A percentile compares a stretch with the other conserved stretches of the same genome.
Evolutionary conservation across 176 grass and related monocot species (phyloP).

Genomic region (Aegilops umbellulata): DNA sequence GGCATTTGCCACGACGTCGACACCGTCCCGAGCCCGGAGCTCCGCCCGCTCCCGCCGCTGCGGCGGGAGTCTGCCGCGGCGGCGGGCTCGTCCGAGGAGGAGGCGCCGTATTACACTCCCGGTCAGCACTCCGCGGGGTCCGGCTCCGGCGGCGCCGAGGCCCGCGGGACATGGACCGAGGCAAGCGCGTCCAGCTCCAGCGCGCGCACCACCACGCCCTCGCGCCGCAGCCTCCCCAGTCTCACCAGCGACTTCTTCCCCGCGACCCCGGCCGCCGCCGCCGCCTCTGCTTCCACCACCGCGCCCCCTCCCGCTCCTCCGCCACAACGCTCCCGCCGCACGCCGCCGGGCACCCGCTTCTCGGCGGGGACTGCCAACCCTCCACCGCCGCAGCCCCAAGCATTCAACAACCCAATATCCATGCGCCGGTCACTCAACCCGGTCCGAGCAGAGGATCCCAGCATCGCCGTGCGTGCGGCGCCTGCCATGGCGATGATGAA

Average conservation of each 20-base stretch:
- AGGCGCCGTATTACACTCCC: conserved; percentile 74
- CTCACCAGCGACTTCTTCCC: conserved; percentile 62
- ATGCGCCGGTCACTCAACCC: conserved; percentile 34
- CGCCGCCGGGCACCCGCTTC: conserved; percentile 69
- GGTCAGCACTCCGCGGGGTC: conserved; percentile 41
- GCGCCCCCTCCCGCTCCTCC: conserved; percentile 31
- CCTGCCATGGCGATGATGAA: conserved; percentile 6
- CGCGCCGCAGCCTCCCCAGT: conserved; percentile 83
- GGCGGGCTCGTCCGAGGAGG: conserved; percentile 60
- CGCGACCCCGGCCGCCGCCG: background rate
- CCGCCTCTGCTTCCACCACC: background rate
- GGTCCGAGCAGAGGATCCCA: background rate
- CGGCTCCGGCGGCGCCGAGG: conserved; percentile 23
- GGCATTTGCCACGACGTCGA: conserved; percentile 67
- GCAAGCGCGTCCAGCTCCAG: conserved; percentile 70
- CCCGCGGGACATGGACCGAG: conserved; percentile 44
- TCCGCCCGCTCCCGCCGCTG: conserved; percentile 76
- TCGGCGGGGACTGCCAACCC: conserved; percentile 47
- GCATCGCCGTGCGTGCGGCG: background rate
- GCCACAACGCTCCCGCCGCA: conserved; percentile 55
- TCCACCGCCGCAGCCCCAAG: conserved; percentile 27
- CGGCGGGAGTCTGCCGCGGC: conserved; percentile 11
- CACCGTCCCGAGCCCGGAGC: conserved; percentile 72
- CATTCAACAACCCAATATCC: conserved; percentile 21
- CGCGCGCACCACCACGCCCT: conserved; percentile 52